Evolutionary conservation across 163 green algal genomes (phyloP).

Genomic region (Chloroidium sp.): DNA sequence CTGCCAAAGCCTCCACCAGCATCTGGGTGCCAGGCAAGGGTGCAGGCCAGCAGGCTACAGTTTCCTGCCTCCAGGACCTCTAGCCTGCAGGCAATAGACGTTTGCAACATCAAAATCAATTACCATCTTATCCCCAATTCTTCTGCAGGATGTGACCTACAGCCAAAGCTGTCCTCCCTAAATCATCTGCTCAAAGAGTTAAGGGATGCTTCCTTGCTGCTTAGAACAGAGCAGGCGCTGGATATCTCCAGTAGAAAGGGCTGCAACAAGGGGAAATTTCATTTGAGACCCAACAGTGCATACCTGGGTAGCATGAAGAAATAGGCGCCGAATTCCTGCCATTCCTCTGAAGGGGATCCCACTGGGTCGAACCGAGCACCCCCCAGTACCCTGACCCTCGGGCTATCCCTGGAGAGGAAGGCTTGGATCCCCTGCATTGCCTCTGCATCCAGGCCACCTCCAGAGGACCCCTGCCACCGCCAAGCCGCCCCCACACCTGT

Average conservation of each 20-base stretch:
- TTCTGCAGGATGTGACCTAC: neutral
- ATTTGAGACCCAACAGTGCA: neutral
- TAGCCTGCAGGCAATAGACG: constrained; percentile 21
- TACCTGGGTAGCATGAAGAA: constrained; percentile 74
- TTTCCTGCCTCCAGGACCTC: constrained; percentile 59
- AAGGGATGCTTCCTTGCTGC: neutral
- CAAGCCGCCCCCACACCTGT: constrained; percentile 63
- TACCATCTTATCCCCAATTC: neutral
- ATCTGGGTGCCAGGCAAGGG: constrained; percentile 59
- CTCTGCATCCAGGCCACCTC: constrained; percentile 25
- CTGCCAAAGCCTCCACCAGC: constrained; percentile 10
- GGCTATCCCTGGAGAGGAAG: constrained; percentile 51
- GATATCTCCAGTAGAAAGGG: neutral
- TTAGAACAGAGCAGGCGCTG: neutral
- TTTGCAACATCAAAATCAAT: neutral
- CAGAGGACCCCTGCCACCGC: constrained; percentile 57
- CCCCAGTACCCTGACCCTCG: constrained; percentile 63
- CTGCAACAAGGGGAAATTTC: neutral
- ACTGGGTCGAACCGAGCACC: constrained; percentile 65
- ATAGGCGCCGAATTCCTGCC: constrained; percentile 74
- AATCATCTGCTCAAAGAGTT: neutral
- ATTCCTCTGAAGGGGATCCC: constrained; percentile 50
- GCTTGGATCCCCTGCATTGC: constrained; percentile 50
- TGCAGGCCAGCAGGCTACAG: constrained; percentile 55
- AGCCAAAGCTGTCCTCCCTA: neutral